Conservation (phyloP, 2,329 filamentous ascomycete genomes). For the Colletotrichum acutatum region DNA sequence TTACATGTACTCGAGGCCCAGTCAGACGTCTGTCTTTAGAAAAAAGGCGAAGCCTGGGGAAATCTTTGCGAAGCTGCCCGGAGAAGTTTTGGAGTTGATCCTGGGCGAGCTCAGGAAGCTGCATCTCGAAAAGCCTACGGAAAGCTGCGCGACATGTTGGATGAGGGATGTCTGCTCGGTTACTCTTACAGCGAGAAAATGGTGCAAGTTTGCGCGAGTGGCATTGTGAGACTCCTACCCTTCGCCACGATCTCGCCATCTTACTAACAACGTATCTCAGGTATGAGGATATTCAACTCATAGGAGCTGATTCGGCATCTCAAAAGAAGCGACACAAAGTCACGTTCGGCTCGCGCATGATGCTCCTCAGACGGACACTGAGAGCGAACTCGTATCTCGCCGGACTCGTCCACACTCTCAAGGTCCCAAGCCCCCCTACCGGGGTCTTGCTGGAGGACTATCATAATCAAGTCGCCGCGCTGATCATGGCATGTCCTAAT, state of each 20-base stretch:
- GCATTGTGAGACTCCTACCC: slow-evolving; percentile 56
- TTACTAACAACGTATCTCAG: slow-evolving; percentile 43
- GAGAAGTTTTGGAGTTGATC: slow-evolving; percentile 69
- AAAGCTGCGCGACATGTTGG: slow-evolving; percentile 73
- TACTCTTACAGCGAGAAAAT: slow-evolving; percentile 61
- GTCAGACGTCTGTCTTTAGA: slow-evolving; percentile 40
- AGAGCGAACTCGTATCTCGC: slow-evolving; percentile 64
- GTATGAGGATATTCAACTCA: slow-evolving; percentile 68
- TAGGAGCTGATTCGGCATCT: slow-evolving; percentile 64
- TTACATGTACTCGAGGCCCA: slow-evolving; percentile 39
- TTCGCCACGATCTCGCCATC: not conserved
- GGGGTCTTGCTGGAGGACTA: slow-evolving; percentile 60
- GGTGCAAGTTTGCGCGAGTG: slow-evolving; percentile 60
- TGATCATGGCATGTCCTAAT: slow-evolving; percentile 74
- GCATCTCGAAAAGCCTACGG: slow-evolving; percentile 59
- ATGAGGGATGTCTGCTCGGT: slow-evolving; percentile 69
- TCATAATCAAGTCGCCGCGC: slow-evolving; percentile 66
- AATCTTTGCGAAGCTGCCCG: slow-evolving; percentile 64
- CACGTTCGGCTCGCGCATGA: slow-evolving; percentile 62
- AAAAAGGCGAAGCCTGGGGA: slow-evolving; percentile 57
- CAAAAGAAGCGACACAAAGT: slow-evolving; percentile 70
- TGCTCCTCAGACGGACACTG: slow-evolving; percentile 68
- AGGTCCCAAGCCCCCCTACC: slow-evolving; percentile 61
- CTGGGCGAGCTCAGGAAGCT: slow-evolving; percentile 62
- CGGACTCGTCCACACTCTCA: slow-evolving; percentile 65